Evolutionary conservation across 306 rosid genomes (phyloP), one percentile per base, ranked within the genome.

Genomic region (Vigna nakashimae): DNA sequence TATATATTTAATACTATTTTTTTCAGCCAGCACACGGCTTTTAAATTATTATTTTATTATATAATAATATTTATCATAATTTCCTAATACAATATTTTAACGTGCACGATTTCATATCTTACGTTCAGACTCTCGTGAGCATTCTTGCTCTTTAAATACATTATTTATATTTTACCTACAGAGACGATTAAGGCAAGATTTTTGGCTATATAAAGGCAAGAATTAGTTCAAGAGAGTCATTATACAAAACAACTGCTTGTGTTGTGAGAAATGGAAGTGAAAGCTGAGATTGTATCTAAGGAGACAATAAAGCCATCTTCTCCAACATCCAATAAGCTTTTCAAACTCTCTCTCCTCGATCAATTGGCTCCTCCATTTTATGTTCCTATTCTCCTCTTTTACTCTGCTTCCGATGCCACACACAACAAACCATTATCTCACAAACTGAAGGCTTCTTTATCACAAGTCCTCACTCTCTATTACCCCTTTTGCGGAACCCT

Each of bases 401-500:
- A 71, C 62, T 34, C 86, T 28, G 20, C 75, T 8, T 18, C 60
- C 2, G 20, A 40, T 20, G 3, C 15, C 28, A 32, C 0, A 0
- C 13, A 0, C 32, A 50, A 60, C 18, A 0, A 51, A 43, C 0
- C 9, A 6, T 1, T 81, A 5, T 76, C 87, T 32, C 1, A 28
- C 0, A 30, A 7, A 6, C 15, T 84, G 4, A 71, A 76, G 55
- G 8, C 45, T 26, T 80, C 82, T 5, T n/a, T 84, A 15, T 77
- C 85, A 3, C n/a, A 66, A 1, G n/a, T 40, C 2, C 68, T 84
- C 30, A 55, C 84, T 65, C 80, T 51, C 4, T 80, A 65, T 7
- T 71, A 71, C 66, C 84, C 82, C 1, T 72, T 80, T 14, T 82
- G 73, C 24, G 87, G 84, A n/a, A 84, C 40, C 51, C 5, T 42